Evolutionary conservation across 192 early-diverging fungal species (phyloP).

Genomic region (Helicostylum pulchrum): DNA sequence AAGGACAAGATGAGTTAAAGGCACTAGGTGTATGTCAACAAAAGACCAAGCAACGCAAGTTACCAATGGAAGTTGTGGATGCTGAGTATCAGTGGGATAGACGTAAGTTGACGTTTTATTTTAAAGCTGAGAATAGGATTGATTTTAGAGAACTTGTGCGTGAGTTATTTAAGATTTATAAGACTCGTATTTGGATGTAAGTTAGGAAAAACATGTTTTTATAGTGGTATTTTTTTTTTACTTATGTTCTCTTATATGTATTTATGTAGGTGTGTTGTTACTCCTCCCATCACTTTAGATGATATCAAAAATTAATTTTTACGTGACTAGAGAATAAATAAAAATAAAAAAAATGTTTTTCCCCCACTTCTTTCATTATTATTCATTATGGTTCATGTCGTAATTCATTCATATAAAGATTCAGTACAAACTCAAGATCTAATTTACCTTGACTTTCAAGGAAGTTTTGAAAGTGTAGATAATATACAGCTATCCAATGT

Average conservation of each 20-base stretch:
- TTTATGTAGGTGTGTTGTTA: slow-evolving; percentile 1
- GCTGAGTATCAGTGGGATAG: slow-evolving; percentile 99
- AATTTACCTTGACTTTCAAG: slow-evolving; percentile 31
- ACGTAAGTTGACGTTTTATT: slow-evolving; percentile 95
- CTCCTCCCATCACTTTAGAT: slow-evolving; percentile 5
- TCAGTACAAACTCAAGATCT: slow-evolving; percentile 15
- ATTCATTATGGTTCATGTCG: slow-evolving; percentile 4
- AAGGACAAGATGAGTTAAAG: slow-evolving; percentile 88
- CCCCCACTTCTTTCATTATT: background rate
- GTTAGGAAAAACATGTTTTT: background rate
- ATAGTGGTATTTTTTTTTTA: background rate
- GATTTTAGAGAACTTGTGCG: slow-evolving; percentile 96
- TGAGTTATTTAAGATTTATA: slow-evolving; percentile 95
- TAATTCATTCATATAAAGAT: slow-evolving; percentile 1
- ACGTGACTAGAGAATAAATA: background rate
- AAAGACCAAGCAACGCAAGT: slow-evolving; percentile 85
- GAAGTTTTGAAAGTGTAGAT: slow-evolving; percentile 18
- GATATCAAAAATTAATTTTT: background rate
- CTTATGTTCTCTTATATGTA: background rate
- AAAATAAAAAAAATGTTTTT: background rate
- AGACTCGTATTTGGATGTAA: slow-evolving; percentile 97
- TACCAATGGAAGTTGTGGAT: slow-evolving; percentile 95
- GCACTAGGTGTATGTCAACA: slow-evolving; percentile 83
- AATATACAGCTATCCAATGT: slow-evolving; percentile 10
- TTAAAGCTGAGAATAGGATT: slow-evolving; percentile 90